phyloP scores from a whole-genome alignment of 257 asterid genomes.

The Mentha longifolia region DNA sequence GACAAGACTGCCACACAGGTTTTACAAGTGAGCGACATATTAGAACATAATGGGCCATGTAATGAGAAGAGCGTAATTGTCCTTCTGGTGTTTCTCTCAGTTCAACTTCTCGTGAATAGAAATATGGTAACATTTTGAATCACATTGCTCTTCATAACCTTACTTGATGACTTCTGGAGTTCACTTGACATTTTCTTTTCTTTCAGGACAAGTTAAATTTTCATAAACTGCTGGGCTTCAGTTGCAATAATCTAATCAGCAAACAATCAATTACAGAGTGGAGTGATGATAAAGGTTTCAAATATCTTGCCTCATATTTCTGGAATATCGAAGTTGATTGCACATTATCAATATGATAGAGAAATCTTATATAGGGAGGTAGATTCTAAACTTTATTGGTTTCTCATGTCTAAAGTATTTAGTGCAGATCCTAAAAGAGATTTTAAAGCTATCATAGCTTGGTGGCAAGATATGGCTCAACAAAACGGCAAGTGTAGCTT shows the following conservation, averaged over 20 bases:
- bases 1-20: slow-evolving; percentile 61
- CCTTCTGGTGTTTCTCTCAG: slow-evolving; percentile 89
- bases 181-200: slow-evolving; percentile 34
- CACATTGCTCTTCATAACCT: slow-evolving; percentile 18
- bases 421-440: slow-evolving; percentile 67
- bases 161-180: slow-evolving; percentile 20
- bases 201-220: slow-evolving; percentile 85
- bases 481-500: slow-evolving; percentile 64
- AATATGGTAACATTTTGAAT: slow-evolving; percentile 62
- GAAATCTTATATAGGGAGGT: slow-evolving; percentile 4
- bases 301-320: slow-evolving; percentile 19
- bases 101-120: slow-evolving; percentile 89
- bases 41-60: slow-evolving; percentile 90
- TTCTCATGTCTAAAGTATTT: slow-evolving; percentile 21
- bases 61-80: slow-evolving; percentile 82
- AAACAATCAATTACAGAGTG: slow-evolving; percentile 52
- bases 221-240: slow-evolving; percentile 82
- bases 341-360: slow-evolving; percentile 12
- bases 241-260: slow-evolving; percentile 63
- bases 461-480: slow-evolving; percentile 99
- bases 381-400: slow-evolving; percentile 4
- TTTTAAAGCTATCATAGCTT: slow-evolving; percentile 87
- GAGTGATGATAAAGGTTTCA: slow-evolving; percentile 61
- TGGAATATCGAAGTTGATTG: slow-evolving; percentile 10
- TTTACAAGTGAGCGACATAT: slow-evolving; percentile 90